These are phyloP conservation scores for Lithocarpus polystachyus DNA, from an alignment of 306 rosid genomes.

Conservation along the genomic window DNA sequence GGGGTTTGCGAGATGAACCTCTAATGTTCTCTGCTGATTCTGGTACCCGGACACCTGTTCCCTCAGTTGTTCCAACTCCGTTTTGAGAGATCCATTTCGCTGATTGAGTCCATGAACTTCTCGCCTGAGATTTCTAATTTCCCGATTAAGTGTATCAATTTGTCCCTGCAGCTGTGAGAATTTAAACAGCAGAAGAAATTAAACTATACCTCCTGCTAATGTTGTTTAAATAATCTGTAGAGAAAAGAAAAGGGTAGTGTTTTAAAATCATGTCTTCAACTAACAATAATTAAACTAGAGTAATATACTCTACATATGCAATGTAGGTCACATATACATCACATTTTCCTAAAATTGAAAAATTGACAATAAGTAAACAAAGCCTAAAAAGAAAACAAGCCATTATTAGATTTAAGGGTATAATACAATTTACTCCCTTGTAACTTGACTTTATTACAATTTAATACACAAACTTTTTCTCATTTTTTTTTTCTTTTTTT, in stretches of 20 bases:
- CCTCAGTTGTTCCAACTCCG: slow-evolving; percentile 58
- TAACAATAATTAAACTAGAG: no score
- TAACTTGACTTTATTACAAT: no score
- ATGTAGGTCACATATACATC: slow-evolving; percentile 17
- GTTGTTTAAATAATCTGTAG: no score
- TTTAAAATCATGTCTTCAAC: slow-evolving; percentile 17
- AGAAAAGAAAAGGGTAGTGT: no score
- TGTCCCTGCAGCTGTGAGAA: slow-evolving; percentile 33
- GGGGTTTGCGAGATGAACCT: no score
- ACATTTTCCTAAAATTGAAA: slow-evolving; percentile 51
- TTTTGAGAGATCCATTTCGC: slow-evolving; percentile 38
- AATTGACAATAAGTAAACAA: no score
- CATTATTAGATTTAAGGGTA: background rate
- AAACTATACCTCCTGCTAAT: no score
- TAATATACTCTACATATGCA: no score
- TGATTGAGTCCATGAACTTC: slow-evolving; percentile 40
- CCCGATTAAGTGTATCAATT: slow-evolving; percentile 65
- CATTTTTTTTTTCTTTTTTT: no score
- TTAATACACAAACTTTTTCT: background rate
- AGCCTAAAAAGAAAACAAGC: background rate
- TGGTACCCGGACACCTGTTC: slow-evolving; percentile 54
- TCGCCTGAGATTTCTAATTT: slow-evolving; percentile 44
- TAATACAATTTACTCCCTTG: no score
- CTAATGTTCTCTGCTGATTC: slow-evolving; percentile 12
- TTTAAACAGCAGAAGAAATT: no score